Evolutionary conservation across 192 early-diverging fungal species (phyloP), one percentile per base, ranked within the genome.

Genomic region (Coemansia sp.): DNA sequence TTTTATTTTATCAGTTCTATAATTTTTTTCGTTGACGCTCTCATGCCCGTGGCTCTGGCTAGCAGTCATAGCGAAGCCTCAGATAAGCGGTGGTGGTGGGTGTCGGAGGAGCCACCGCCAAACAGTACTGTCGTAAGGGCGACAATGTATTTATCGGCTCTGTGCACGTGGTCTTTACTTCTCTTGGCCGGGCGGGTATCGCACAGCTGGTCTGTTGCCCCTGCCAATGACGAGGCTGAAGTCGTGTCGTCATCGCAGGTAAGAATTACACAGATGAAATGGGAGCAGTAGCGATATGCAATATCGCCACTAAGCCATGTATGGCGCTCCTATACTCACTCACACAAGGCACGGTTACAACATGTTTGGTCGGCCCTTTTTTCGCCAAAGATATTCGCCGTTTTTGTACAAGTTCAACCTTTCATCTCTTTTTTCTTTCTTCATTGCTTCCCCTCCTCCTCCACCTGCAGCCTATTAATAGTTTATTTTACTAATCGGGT

Each of bases 111-210:
- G 5, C 31, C 55, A 16, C 55, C 55, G 6, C 55, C 68, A 18
- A 69, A 13, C 10, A 49, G 46, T 8, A 34, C 22, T 8, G 44
- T 72, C 5, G 40, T 66, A 5, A 24, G 52, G 12, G 64, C 70
- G 31, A 68, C 65, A 10, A 39, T 70, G 15, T 76, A 71, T 47
- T 41, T 71, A 24, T 53, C 75, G 18, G n/a, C 63, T 24, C 27
- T 76, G 1, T 71, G 69, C 34, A 40, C 69, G 7, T 76, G 75
- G 69, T 71, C 75, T 11, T 39, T 76, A 2, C 41, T 52, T 20
- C 6, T 66, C 8, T 39, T 76, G 62, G 43, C 58, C 11, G 60
- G 60, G 22, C 40, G 60, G 12, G 61, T 60, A 2, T 40, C 65
- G 20, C 31, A 47, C 63, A 34, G 52, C 46, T 66, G 53, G 68